phyloP scores from a whole-genome alignment of 2,329 filamentous ascomycete genomes.

The Pseudogymnoascus sp. region DNA sequence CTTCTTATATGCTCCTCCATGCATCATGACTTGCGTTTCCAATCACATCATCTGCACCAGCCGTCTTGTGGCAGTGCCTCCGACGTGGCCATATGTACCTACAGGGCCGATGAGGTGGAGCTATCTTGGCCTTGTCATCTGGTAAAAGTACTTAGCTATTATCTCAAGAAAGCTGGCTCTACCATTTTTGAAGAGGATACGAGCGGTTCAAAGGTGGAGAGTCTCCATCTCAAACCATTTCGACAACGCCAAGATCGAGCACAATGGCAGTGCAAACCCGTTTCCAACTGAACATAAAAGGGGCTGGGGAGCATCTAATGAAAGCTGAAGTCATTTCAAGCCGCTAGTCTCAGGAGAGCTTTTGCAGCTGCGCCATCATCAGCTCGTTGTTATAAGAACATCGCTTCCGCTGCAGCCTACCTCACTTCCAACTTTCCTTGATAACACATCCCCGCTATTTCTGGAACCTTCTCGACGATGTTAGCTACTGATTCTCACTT shows the following conservation, averaged over 20 bases:
- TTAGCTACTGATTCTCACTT: no score
- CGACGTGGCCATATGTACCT: not conserved
- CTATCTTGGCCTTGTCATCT: not conserved
- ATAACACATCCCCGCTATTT: no score
- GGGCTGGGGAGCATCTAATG: not conserved
- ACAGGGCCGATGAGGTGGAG: not conserved
- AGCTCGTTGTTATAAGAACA: not conserved
- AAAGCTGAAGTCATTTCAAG: not conserved
- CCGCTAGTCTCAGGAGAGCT: not conserved
- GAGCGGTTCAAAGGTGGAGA: no score
- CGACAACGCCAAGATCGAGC: not conserved
- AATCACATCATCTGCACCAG: not conserved
- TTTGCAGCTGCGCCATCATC: not conserved
- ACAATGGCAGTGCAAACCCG: not conserved
- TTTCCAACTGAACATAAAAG: not conserved
- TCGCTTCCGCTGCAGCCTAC: not conserved
- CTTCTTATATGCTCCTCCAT: not conserved
- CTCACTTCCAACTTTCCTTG: no score
- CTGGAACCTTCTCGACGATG: no score
- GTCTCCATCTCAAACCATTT: not conserved
- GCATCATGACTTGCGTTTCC: not conserved
- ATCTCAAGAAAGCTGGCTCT: no score
- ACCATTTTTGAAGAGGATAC: no score
- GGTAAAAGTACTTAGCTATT: no score
- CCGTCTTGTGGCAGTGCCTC: not conserved